Conservation (phyloP, 2,329 filamentous ascomycete genomes). For the Tolypocladium ovalisporum region DNA sequence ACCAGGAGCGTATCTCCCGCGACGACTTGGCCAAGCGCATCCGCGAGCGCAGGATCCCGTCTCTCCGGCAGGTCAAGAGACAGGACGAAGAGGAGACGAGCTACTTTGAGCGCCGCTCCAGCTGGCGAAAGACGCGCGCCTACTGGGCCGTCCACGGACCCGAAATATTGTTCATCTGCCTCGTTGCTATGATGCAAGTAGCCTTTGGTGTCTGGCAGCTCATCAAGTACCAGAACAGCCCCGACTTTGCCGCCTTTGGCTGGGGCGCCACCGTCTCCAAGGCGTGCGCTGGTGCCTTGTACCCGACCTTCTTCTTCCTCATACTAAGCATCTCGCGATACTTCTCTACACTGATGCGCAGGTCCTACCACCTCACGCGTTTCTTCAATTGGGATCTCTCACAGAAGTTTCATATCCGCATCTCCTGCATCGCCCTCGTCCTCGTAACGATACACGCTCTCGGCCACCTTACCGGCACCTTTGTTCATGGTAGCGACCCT, state of each 20-base stretch:
- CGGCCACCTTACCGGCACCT: slow-evolving; percentile 41
- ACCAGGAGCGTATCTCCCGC: slow-evolving; percentile 29
- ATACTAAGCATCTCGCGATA: slow-evolving; percentile 47
- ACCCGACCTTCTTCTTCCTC: slow-evolving; percentile 48
- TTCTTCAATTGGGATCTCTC: slow-evolving; percentile 48
- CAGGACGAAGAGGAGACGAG: slow-evolving; percentile 33
- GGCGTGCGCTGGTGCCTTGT: slow-evolving; percentile 41
- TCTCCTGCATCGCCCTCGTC: slow-evolving; percentile 36
- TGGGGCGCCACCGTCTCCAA: slow-evolving; percentile 47
- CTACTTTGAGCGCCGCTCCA: slow-evolving; percentile 32
- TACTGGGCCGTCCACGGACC: slow-evolving; percentile 46
- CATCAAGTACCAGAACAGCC: slow-evolving; percentile 36
- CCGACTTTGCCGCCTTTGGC: slow-evolving; percentile 36
- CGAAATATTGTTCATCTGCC: slow-evolving; percentile 34
- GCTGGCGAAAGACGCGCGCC: slow-evolving; percentile 34
- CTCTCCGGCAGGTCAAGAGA: slow-evolving; percentile 33
- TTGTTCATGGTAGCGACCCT: slow-evolving; percentile 35
- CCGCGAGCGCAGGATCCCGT: slow-evolving; percentile 34
- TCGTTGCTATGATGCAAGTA: slow-evolving; percentile 36
- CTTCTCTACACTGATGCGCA: slow-evolving; percentile 39
- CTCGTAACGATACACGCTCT: slow-evolving; percentile 43
- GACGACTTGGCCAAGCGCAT: slow-evolving; percentile 34
- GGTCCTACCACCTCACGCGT: slow-evolving; percentile 38
- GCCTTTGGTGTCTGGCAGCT: slow-evolving; percentile 45
- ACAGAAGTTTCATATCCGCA: slow-evolving; percentile 44